These are phyloP conservation scores for Moesziomyces antarcticus DNA, from an alignment of 1,284 basidiomycete species.

Conservation along the genomic window DNA sequence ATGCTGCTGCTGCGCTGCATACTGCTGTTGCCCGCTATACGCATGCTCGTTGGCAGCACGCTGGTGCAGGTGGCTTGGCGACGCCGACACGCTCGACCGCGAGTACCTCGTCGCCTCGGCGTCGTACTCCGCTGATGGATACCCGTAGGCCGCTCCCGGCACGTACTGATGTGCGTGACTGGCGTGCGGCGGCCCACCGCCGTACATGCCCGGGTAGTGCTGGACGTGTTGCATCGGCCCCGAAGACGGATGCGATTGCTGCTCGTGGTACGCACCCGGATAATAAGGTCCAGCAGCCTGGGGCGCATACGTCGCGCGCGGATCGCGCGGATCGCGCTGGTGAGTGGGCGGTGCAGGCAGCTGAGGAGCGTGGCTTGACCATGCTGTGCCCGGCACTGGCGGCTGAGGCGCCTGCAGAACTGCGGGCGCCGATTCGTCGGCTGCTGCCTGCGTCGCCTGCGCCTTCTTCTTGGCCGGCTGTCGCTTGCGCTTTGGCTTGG, in stretches of 20 bases:
- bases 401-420: conserved; percentile 2
- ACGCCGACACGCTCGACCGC: conserved; percentile 10
- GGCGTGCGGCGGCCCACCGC: conserved; percentile 4
- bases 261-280: conserved; percentile 12
- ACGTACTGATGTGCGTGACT: not conserved
- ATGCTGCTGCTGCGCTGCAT: not conserved
- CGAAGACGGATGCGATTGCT: conserved; percentile 1
- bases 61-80: conserved; percentile 9
- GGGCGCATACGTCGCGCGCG: conserved; percentile 29
- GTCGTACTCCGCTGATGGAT: conserved; percentile 5
- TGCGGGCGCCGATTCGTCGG: not conserved
- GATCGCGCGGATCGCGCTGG: conserved; percentile 7
- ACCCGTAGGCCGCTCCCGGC: not conserved
- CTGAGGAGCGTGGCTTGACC: conserved; percentile 17
- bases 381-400: not conserved
- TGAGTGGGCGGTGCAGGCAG: not conserved
- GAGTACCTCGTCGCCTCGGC: conserved; percentile 11
- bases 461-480: conserved; percentile 32
- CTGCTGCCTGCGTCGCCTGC: conserved; percentile 4
- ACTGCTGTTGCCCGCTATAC: not conserved
- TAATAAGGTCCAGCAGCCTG: conserved; percentile 19
- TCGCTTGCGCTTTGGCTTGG: conserved; percentile 19
- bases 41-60: conserved; percentile 1
- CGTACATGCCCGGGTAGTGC: not conserved
- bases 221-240: conserved; percentile 17